Conservation (phyloP, 129 eudicot genomes). For the Centaurea solstitialis region DNA sequence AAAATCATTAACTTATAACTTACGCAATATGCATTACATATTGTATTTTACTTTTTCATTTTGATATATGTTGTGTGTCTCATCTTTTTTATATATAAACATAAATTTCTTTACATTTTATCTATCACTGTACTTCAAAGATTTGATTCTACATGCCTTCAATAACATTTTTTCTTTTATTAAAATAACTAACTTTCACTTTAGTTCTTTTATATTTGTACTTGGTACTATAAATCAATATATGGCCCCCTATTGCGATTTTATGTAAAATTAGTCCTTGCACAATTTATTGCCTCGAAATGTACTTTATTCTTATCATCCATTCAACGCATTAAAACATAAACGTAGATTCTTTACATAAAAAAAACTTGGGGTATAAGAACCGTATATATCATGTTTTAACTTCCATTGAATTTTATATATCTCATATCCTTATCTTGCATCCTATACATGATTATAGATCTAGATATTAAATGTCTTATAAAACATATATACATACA, state of each 20-base stretch:
- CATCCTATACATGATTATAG: neutral
- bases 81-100: neutral
- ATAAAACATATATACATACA: neutral
- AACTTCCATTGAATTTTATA: neutral
- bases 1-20: neutral
- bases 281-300: neutral
- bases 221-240: neutral
- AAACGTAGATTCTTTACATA: neutral
- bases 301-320: neutral
- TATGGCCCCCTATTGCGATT: neutral
- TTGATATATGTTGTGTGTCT: neutral
- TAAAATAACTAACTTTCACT: neutral
- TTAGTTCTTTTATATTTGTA: neutral
- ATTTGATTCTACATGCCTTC: neutral
- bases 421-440: neutral
- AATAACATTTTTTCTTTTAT: neutral
- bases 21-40: neutral
- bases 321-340: neutral
- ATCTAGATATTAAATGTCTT: neutral
- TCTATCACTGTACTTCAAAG: neutral
- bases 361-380: neutral
- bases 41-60: neutral
- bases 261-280: neutral
- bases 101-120: neutral
- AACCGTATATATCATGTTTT: neutral